Base-by-base conservation (phyloP, 1,284 basidiomycete species). In the Trichosporon sp. region DNA sequence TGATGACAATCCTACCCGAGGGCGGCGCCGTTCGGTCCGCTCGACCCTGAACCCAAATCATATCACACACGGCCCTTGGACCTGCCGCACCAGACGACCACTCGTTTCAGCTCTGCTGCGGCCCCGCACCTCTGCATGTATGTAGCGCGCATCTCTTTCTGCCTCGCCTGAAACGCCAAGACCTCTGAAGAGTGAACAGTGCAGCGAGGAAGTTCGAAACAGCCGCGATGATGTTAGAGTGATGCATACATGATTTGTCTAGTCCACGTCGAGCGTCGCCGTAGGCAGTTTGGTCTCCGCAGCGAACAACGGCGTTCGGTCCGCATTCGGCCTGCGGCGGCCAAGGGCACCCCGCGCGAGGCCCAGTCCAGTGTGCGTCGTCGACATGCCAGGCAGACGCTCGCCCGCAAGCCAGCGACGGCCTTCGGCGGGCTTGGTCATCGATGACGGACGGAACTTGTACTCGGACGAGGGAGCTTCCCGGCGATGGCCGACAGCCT, bases 331-430 rank as follows among this genome's bases (percentile, higher is more conserved):
- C 60, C 29, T 5, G 62, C 49, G 61, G 44, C 70, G 62, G 14
- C 69, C 75, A 23, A 80, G 64, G 23, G 67, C 69, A 21, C 79
- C 79, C 27, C 75, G 68, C 8, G 80, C 79, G 0, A 81, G 65
- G 4, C 76, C 73, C 5, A 81, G 67, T 54, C 79, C 79, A 1
- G 78, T 76, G 31, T 70, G 65, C 9, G 65, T 60, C 11, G 70
- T 67, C 23, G 64, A 63, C 70, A 78, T 76, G 34, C 79, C 80
- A 2, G 77, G 69, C 49, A 78, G 59, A 9, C 78, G 67, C 65
- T 80, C 78, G 61, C 80, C 80, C 4, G 80, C 76, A 13, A 63
- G 65, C 33, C 73, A 62, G 46, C 62, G 58, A 40, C 71, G 65
- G 7, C 78, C 77, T 4, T 54, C 29, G 31, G 56, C 54, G 25